Evolutionary conservation across 2,329 filamentous ascomycete genomes (phyloP).

Genomic region (Beauveria sp.): DNA sequence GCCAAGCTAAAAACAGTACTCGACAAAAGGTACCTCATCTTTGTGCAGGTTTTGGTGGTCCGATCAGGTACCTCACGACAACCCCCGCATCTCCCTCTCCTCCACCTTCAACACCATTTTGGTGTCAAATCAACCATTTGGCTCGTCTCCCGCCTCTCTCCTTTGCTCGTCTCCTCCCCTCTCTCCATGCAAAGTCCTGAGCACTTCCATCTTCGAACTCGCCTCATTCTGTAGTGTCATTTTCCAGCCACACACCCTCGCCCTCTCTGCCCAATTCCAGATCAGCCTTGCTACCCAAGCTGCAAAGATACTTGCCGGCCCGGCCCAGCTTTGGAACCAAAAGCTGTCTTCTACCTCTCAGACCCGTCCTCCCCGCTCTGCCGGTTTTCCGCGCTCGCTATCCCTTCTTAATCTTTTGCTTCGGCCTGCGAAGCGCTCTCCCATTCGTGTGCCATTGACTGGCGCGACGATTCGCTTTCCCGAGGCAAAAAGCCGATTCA

Average conservation of each 20-base stretch:
- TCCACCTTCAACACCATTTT: conserved; percentile 1
- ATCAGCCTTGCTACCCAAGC: neutral
- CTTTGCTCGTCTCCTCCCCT: neutral
- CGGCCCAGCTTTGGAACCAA: neutral
- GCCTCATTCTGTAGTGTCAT: neutral
- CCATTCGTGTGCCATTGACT: conserved; percentile 9
- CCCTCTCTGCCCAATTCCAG: neutral
- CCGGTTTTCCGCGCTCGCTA: conserved; percentile 5
- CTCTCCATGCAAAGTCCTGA: neutral
- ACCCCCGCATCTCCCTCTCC: conserved; percentile 7
- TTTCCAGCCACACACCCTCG: neutral
- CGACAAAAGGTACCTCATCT: neutral
- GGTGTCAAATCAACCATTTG: neutral
- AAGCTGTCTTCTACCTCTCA: neutral
- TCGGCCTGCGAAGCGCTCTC: neutral
- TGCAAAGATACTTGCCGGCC: neutral
- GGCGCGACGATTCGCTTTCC: neutral
- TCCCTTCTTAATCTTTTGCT: conserved; percentile 11
- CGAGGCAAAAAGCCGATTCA: neutral
- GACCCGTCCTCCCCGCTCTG: neutral
- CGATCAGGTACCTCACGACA: neutral
- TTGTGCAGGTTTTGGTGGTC: neutral
- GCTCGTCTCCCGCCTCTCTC: neutral
- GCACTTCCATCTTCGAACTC: neutral
- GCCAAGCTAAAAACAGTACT: conserved; percentile 1